A percentile compares a stretch with the other conserved stretches of the same genome.
Evolutionary conservation across 2,329 filamentous ascomycete species (phyloP).

Genomic region (Colletotrichum spinosum): DNA sequence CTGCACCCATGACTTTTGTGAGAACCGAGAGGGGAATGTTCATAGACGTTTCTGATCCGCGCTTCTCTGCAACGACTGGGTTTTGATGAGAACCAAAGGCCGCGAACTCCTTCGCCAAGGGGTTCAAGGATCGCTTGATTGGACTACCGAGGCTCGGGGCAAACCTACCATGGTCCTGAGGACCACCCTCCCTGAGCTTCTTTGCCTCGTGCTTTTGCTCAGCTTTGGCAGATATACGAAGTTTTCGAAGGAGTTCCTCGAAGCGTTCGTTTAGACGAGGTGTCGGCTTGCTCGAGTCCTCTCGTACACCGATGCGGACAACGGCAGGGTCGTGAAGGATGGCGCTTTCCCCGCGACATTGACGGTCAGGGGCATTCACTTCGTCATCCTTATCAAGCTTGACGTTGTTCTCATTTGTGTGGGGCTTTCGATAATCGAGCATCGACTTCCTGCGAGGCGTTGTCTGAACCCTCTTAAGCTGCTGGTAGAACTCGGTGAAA

Average conservation of each 20-base stretch:
- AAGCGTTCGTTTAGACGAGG: conserved; percentile 3
- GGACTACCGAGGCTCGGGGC: conserved; percentile 17
- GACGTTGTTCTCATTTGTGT: neutral
- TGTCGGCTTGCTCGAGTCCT: neutral
- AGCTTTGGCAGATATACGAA: conserved; percentile 4
- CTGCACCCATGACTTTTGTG: conserved; percentile 10
- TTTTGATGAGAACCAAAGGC: conserved; percentile 7
- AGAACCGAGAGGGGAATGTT: conserved; percentile 31
- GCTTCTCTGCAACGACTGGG: conserved; percentile 4
- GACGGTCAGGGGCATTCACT: too few relatives aligned
- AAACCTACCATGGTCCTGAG: conserved; percentile 16
- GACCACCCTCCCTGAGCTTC: neutral
- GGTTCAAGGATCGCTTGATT: conserved; percentile 28
- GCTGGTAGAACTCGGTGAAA: conserved; percentile 15
- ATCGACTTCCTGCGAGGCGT: conserved; percentile 32
- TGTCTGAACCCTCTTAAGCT: conserved; percentile 1
- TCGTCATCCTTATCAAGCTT: neutral
- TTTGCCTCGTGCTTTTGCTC: too few relatives aligned
- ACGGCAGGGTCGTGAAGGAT: conserved; percentile 27
- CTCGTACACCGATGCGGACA: neutral
- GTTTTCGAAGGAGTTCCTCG: conserved; percentile 30
- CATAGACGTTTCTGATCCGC: conserved; percentile 23
- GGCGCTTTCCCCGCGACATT: neutral
- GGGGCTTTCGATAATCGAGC: conserved; percentile 5
- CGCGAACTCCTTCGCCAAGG: conserved; percentile 33